phyloP scores from a whole-genome alignment of 768 basidiomycete species.

The Xanthoconium purpureum region DNA sequence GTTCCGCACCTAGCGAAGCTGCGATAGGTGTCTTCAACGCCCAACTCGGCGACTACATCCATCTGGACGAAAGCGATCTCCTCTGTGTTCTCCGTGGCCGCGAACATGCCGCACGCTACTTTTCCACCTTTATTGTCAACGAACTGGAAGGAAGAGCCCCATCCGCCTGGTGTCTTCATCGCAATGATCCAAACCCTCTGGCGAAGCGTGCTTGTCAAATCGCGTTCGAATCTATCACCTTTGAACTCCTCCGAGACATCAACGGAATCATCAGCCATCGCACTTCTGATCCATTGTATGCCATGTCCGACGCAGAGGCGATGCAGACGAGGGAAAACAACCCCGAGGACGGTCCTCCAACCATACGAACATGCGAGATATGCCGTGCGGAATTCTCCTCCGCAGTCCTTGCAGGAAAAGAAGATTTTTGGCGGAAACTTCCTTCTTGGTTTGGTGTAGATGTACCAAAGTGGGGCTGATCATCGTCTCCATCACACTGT shows the following conservation, averaged over 20 bases:
- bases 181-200: slow-evolving; percentile 43
- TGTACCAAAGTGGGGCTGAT: slow-evolving; percentile 37
- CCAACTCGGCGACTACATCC: slow-evolving; percentile 38
- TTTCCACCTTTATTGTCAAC: slow-evolving; percentile 74
- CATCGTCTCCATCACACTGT: slow-evolving; percentile 1
- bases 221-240: slow-evolving; percentile 71
- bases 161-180: slow-evolving; percentile 46
- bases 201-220: slow-evolving; percentile 59
- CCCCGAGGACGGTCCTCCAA: slow-evolving; percentile 39
- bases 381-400: slow-evolving; percentile 61
- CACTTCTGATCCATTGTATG: slow-evolving; percentile 67
- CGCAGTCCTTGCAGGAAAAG: slow-evolving; percentile 56
- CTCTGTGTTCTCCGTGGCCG: slow-evolving; percentile 62
- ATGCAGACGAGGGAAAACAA: slow-evolving; percentile 59
- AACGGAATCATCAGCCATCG: slow-evolving; percentile 65
- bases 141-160: slow-evolving; percentile 65
- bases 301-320: slow-evolving; percentile 61
- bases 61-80: slow-evolving; percentile 49
- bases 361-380: slow-evolving; percentile 60
- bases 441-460: slow-evolving; percentile 67
- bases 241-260: slow-evolving; percentile 70
- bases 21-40: slow-evolving; percentile 48
- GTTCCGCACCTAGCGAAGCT: slow-evolving; percentile 60
- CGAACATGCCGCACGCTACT: slow-evolving; percentile 68
- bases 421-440: slow-evolving; percentile 62